Conservation (phyloP, 371 early-diverging fungal genomes). For the Encephalitozoon romaleae region DNA sequence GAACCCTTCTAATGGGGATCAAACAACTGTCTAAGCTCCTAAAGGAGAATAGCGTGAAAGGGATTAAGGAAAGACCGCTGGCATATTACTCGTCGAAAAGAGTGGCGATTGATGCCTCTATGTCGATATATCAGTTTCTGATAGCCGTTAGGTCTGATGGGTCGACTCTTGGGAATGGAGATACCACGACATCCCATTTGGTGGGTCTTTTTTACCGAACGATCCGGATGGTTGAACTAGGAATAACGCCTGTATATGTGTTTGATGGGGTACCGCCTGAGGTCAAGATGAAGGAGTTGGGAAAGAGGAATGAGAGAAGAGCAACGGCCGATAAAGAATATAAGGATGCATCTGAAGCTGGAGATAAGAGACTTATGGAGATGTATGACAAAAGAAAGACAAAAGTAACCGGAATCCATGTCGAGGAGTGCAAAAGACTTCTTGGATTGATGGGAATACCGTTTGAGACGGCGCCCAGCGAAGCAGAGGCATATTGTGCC, state of each 20-base stretch:
- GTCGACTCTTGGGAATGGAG: constrained; percentile 71
- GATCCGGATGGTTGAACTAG: constrained; percentile 89
- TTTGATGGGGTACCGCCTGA: constrained; percentile 97
- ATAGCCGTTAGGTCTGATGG: constrained; percentile 91
- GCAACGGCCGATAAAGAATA: constrained; percentile 55
- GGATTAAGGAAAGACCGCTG: constrained; percentile 72
- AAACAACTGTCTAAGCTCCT: constrained; percentile 81
- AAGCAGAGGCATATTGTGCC: constrained; percentile 98
- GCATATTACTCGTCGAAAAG: constrained; percentile 82
- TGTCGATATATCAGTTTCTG: constrained; percentile 96
- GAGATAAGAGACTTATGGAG: constrained; percentile 71
- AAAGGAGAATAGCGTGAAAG: constrained; percentile 75
- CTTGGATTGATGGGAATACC: constrained; percentile 91
- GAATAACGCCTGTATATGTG: constrained; percentile 90
- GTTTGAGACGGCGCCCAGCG: constrained; percentile 85
- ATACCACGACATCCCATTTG: constrained; percentile 89
- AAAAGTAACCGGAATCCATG: constrained; percentile 83
- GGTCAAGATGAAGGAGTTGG: constrained; percentile 67
- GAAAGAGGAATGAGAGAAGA: constrained; percentile 76
- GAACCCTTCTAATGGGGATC: constrained; percentile 67
- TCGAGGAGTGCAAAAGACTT: constrained; percentile 80
- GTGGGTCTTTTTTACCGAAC: constrained; percentile 96
- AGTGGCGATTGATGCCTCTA: constrained; percentile 92
- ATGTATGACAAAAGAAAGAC: constrained; percentile 81
- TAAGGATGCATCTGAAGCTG: constrained; percentile 57